Conservation (phyloP, 2,329 filamentous ascomycete genomes). For the Sporothrix sp. region DNA sequence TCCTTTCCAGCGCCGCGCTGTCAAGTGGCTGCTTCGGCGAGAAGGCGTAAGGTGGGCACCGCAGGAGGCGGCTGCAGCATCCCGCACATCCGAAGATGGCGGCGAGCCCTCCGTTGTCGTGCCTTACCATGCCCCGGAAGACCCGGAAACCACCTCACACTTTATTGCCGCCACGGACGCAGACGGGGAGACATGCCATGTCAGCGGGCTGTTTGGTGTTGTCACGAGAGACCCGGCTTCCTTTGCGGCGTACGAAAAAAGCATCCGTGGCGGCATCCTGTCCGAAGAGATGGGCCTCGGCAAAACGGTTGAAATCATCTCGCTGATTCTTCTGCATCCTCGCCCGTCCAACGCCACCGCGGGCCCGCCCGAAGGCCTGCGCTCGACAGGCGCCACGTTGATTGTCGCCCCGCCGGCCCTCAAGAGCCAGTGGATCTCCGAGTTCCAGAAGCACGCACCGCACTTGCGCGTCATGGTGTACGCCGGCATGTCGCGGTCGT, state of each 20-base stretch:
- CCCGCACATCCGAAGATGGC: not conserved
- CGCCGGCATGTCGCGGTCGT: constrained; percentile 32
- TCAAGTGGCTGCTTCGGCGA: constrained; percentile 59
- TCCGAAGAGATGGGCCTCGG: constrained; percentile 78
- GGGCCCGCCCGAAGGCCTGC: constrained; percentile 39
- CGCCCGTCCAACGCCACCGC: constrained; percentile 23
- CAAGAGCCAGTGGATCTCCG: constrained; percentile 51
- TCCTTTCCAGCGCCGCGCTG: constrained; percentile 61
- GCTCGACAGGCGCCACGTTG: constrained; percentile 45
- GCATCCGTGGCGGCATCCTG: constrained; percentile 52
- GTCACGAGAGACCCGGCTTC: constrained; percentile 39
- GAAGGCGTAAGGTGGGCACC: constrained; percentile 50
- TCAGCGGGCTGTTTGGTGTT: constrained; percentile 53
- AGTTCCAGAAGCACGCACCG: constrained; percentile 50
- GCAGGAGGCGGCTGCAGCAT: not conserved
- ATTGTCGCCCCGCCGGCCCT: constrained; percentile 52
- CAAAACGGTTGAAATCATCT: constrained; percentile 68
- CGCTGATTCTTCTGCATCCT: constrained; percentile 56
- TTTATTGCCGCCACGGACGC: constrained; percentile 37
- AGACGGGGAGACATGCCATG: constrained; percentile 28
- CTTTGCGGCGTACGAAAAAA: constrained; percentile 34
- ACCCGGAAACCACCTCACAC: constrained; percentile 29
- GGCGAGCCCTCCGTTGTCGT: constrained; percentile 19
- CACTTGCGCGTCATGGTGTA: constrained; percentile 47
- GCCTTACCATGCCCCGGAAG: constrained; percentile 15